A percentile compares a stretch with the other conserved stretches of the same genome.
Evolutionary conservation across 441 rosid genomes (phyloP).

Genomic region (Erodium texanum): DNA sequence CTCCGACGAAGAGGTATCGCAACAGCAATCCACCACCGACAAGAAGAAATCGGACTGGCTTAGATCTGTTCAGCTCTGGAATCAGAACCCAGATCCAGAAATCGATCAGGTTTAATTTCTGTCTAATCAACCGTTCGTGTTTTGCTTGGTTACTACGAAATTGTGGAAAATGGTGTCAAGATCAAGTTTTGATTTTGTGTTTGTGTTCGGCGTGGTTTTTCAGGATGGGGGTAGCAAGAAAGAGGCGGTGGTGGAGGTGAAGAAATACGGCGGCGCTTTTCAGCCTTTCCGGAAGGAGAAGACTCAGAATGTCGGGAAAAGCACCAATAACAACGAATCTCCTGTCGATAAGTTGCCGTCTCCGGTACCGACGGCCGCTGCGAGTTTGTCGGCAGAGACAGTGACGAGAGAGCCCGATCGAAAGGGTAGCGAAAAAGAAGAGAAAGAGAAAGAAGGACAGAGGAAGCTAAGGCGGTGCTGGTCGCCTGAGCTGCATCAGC

Average conservation of each 20-base stretch:
- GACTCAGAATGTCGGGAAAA: too few relatives aligned
- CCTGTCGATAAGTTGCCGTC: background rate
- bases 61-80: constrained; percentile 94
- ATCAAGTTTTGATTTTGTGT: background rate
- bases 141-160: too few relatives aligned
- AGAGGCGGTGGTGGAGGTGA: constrained; percentile 56
- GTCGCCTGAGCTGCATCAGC: constrained; percentile 75
- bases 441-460: constrained; percentile 28
- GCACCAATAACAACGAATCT: background rate
- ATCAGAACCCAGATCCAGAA: constrained; percentile 48
- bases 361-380: constrained; percentile 34
- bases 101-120: constrained; percentile 16
- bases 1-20: constrained; percentile 19
- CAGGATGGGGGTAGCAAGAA: constrained; percentile 36
- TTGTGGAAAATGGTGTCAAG: background rate
- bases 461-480: constrained; percentile 72
- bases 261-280: constrained; percentile 62
- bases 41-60: constrained; percentile 88
- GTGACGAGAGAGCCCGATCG: too few relatives aligned
- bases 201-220: background rate
- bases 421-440: too few relatives aligned
- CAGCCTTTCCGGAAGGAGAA: constrained; percentile 46
- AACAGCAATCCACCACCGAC: constrained; percentile 33
- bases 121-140: too few relatives aligned
- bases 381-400: constrained; percentile 25